A percentile compares a stretch with the other conserved stretches of the same genome.
phyloP scores from a whole-genome alignment of 441 rosid species.

The Brassica hybrid region DNA sequence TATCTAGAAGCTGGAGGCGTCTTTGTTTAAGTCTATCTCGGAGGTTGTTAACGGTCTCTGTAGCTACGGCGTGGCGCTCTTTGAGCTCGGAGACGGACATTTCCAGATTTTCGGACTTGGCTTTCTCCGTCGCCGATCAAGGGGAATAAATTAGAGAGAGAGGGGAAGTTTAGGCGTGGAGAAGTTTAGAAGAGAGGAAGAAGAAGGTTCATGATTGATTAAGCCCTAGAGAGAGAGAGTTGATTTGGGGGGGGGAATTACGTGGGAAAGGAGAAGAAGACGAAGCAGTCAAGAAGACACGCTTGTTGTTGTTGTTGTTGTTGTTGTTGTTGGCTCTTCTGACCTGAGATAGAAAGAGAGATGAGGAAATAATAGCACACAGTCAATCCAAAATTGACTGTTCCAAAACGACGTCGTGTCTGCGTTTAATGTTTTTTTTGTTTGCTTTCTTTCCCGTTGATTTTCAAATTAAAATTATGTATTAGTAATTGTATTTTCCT shows the following conservation, averaged over 20 bases:
- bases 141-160: not conserved
- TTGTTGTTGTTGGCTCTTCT: slow-evolving; percentile 23
- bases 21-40: slow-evolving; percentile 76
- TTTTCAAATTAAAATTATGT: no score
- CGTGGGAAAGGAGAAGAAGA: slow-evolving; percentile 11
- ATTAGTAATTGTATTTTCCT: no score
- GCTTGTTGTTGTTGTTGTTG: not conserved
- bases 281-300: slow-evolving; percentile 11
- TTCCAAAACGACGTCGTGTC: slow-evolving; percentile 15
- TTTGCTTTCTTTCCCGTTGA: not conserved
- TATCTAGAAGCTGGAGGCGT: slow-evolving; percentile 79
- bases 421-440: not conserved
- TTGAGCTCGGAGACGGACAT: slow-evolving; percentile 92
- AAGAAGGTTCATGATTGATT: slow-evolving; percentile 21
- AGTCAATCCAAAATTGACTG: slow-evolving; percentile 23
- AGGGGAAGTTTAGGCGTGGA: not conserved
- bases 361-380: not conserved
- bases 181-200: slow-evolving; percentile 22
- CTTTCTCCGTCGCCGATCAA: slow-evolving; percentile 34
- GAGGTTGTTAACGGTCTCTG: slow-evolving; percentile 69
- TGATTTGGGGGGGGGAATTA: slow-evolving; percentile 15
- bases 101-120: not conserved
- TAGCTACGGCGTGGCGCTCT: slow-evolving; percentile 79
- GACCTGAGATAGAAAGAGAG: slow-evolving; percentile 16
- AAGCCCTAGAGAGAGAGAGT: not conserved